Percentiles rank a stretch among this genome's conserved stretches.
Conservation (phyloP, 208 protist genomes). For the Strigomonas oncopelti region DNA sequence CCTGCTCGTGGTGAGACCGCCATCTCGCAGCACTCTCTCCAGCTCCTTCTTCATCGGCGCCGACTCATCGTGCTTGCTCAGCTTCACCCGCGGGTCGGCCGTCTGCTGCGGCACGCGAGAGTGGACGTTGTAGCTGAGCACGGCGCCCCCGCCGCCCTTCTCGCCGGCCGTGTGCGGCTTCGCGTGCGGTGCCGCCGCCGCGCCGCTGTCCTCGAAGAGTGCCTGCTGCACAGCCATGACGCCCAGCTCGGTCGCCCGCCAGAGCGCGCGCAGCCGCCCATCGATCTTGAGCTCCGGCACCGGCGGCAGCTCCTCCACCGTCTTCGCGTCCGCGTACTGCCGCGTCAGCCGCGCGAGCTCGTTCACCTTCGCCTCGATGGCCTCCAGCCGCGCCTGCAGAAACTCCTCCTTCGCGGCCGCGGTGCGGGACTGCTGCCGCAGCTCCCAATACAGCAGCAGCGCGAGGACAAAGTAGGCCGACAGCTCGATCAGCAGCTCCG, state of each 20-base stretch:
- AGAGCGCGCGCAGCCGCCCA: conserved; percentile 29
- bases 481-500: conserved; percentile 78
- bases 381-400: conserved; percentile 52
- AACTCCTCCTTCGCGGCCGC: conserved; percentile 55
- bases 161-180: neutral
- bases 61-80: conserved; percentile 48
- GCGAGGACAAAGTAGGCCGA: conserved; percentile 68
- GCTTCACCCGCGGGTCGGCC: conserved; percentile 23
- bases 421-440: conserved; percentile 42
- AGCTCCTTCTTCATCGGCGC: conserved; percentile 31
- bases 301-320: conserved; percentile 29
- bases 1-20: neutral
- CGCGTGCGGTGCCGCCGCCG: neutral
- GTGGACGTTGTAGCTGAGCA: neutral
- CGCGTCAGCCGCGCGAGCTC: conserved; percentile 43
- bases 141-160: neutral
- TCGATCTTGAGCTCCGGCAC: conserved; percentile 35
- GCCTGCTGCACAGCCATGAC: conserved; percentile 14
- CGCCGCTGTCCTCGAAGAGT: conserved; percentile 9
- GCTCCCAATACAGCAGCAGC: conserved; percentile 55
- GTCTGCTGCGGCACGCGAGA: conserved; percentile 18
- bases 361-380: conserved; percentile 78
- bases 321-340: conserved; percentile 9
- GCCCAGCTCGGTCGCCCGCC: conserved; percentile 21
- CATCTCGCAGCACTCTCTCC: conserved; percentile 18